These are phyloP conservation scores for Vigna radiata DNA, from an alignment of 306 rosid species.

Conservation along the genomic window DNA sequence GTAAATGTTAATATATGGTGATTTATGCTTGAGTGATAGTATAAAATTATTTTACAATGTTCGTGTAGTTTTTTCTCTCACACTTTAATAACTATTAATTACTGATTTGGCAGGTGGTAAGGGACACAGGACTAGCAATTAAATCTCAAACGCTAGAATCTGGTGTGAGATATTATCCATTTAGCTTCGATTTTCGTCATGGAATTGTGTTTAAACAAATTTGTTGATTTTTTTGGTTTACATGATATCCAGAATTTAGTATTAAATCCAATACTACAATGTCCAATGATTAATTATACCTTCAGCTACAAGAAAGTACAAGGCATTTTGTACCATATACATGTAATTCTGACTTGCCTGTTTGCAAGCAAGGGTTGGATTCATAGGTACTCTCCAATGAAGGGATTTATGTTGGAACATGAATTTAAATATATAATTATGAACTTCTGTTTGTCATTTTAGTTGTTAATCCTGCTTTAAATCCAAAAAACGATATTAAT, in stretches of 20 bases:
- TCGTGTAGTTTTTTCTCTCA: neutral
- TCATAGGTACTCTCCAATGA: conserved; percentile 36
- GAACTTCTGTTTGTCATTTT: conserved; percentile 1
- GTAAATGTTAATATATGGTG: too few species aligned
- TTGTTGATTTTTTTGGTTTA: conserved; percentile 35
- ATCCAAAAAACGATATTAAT: neutral
- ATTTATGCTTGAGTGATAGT: too few species aligned
- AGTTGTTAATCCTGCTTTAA: conserved; percentile 11
- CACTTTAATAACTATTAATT: conserved; percentile 42
- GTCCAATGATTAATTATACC: conserved; percentile 38
- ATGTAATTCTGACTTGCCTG: conserved; percentile 28
- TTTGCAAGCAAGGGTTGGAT: conserved; percentile 38
- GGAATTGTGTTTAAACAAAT: conserved; percentile 44
- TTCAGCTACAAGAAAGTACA: conserved; percentile 46
- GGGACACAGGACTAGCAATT: conserved; percentile 47
- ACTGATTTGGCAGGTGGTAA: conserved; percentile 59
- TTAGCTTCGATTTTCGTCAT: conserved; percentile 41
- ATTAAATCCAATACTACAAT: conserved; percentile 29
- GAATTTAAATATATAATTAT: conserved; percentile 14
- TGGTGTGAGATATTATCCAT: conserved; percentile 49
- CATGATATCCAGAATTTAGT: conserved; percentile 40
- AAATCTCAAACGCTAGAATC: conserved; percentile 43
- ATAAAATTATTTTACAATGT: too few species aligned
- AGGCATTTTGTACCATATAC: conserved; percentile 42
- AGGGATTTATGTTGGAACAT: conserved; percentile 34